These are phyloP conservation scores for Pharnaceum exiguum DNA, from an alignment of 148 eudicot species.

Conservation along the genomic window DNA sequence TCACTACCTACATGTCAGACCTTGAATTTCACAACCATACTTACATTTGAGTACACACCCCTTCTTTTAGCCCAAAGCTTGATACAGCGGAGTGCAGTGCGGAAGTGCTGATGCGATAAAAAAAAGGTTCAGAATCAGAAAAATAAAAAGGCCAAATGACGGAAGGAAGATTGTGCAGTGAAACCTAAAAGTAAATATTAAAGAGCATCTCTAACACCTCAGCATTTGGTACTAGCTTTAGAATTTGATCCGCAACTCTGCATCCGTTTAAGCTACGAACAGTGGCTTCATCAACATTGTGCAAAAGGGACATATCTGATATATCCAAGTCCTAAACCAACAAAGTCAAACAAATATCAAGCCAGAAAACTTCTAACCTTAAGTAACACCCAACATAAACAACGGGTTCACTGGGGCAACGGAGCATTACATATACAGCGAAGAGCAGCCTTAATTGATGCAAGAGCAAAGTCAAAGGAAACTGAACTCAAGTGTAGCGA, in stretches of 20 bases:
- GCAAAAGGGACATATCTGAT: constrained; percentile 59
- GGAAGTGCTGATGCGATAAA: constrained; percentile 50
- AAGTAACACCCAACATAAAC: neutral
- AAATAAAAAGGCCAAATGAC: neutral
- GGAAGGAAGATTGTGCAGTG: neutral
- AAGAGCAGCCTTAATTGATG: too few relatives aligned
- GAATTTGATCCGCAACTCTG: constrained; percentile 90
- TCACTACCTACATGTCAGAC: neutral
- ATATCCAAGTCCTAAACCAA: constrained; percentile 67
- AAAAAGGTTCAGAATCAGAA: constrained; percentile 2
- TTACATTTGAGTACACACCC: constrained; percentile 87
- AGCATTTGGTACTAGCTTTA: constrained; percentile 80
- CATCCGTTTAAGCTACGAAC: constrained; percentile 92
- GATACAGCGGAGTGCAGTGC: constrained; percentile 73
- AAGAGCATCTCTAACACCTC: constrained; percentile 30
- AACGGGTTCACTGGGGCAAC: too few relatives aligned
- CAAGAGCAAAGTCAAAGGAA: neutral
- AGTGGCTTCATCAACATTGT: constrained; percentile 79
- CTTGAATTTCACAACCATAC: constrained; percentile 12
- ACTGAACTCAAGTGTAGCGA: neutral
- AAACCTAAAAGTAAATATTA: neutral
- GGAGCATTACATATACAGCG: too few relatives aligned
- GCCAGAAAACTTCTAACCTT: neutral
- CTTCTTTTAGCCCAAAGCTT: constrained; percentile 89
- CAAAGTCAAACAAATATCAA: neutral